These are phyloP conservation scores for Diaporthe sp. DNA, from an alignment of 2,329 filamentous ascomycete genomes.

Conservation along the genomic window DNA sequence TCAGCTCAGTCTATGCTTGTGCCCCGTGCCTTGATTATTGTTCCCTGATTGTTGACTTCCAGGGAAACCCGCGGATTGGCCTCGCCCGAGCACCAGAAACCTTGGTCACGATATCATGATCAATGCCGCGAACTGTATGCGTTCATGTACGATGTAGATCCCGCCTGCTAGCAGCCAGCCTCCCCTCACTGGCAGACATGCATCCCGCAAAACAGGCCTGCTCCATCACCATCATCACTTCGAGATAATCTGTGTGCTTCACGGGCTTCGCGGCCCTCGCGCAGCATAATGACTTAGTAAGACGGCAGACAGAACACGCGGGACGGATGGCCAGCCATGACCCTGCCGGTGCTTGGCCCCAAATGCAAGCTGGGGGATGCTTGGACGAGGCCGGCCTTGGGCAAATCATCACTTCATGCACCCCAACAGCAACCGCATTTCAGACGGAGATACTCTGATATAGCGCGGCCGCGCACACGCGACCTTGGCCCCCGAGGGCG, in stretches of 20 bases:
- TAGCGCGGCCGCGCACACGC: constrained; percentile 19
- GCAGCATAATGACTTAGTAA: neutral
- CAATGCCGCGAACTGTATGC: constrained; percentile 28
- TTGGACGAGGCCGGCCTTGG: constrained; percentile 30
- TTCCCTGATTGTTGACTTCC: constrained; percentile 27
- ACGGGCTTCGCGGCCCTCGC: neutral
- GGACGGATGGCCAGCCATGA: constrained; percentile 19
- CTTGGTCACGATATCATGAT: constrained; percentile 21
- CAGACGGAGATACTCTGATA: constrained; percentile 28
- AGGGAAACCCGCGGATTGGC: constrained; percentile 12
- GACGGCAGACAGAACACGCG: constrained; percentile 19
- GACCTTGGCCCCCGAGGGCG: neutral
- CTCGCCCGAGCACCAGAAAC: constrained; percentile 25
- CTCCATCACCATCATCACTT: neutral
- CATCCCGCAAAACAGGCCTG: constrained; percentile 1
- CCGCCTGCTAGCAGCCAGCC: constrained; percentile 18
- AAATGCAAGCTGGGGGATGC: constrained; percentile 27
- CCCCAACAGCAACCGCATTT: constrained; percentile 22
- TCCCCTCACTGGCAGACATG: neutral
- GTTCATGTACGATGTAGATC: constrained; percentile 33
- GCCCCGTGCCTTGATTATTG: constrained; percentile 10
- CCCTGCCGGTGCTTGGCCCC: constrained; percentile 24
- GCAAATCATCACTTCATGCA: constrained; percentile 40
- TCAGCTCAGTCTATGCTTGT: constrained; percentile 1
- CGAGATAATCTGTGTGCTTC: neutral